Conservation (phyloP, 371 early-diverging fungal genomes). For the Circinella umbellata region DNA sequence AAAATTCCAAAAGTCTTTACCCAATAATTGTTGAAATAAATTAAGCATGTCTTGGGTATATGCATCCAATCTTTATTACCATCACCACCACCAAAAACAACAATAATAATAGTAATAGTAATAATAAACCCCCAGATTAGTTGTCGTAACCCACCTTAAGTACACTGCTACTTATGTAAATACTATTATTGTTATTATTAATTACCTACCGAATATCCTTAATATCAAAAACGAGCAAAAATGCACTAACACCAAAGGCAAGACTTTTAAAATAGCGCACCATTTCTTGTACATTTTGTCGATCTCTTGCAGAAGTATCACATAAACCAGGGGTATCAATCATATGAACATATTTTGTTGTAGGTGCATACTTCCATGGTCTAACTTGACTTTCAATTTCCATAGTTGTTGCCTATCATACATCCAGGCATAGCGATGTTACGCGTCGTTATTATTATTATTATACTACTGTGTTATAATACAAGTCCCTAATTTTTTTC, state of each 20-base stretch:
- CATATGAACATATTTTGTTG: slow-evolving; percentile 36
- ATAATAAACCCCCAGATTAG: too few relatives aligned
- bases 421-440: too few relatives aligned
- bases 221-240: slow-evolving; percentile 64
- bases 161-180: too few relatives aligned
- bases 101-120: neutral
- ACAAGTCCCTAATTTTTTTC: too few relatives aligned
- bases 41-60: slow-evolving; percentile 66
- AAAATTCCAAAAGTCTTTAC: slow-evolving; percentile 66
- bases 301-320: slow-evolving; percentile 56
- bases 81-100: neutral
- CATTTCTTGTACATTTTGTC: slow-evolving; percentile 58
- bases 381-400: slow-evolving; percentile 33
- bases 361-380: slow-evolving; percentile 43
- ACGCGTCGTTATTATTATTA: too few relatives aligned
- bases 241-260: slow-evolving; percentile 63
- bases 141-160: too few relatives aligned
- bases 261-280: slow-evolving; percentile 61
- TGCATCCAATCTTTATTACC: slow-evolving; percentile 54
- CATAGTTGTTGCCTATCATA: slow-evolving; percentile 36
- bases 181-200: too few relatives aligned
- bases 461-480: too few relatives aligned
- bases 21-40: slow-evolving; percentile 60
- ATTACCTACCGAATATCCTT: slow-evolving; percentile 47
- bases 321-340: slow-evolving; percentile 63